A percentile compares a stretch with the other conserved stretches of the same genome.
phyloP scores from a whole-genome alignment of 140 eudicot genomes.

The Stevia rebaudiana region DNA sequence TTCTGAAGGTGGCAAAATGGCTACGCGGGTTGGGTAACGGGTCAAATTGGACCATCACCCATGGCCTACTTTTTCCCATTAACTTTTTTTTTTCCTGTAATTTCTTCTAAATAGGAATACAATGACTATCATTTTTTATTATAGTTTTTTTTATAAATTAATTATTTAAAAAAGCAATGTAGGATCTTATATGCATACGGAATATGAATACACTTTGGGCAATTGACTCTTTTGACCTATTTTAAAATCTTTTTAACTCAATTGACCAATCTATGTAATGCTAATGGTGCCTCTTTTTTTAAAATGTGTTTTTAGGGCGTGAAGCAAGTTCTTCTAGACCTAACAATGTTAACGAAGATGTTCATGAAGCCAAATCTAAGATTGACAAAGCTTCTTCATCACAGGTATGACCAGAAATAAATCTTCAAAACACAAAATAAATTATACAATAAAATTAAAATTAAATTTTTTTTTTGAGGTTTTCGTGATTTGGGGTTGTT shows the following conservation, averaged over 20 bases:
- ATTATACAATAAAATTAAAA: too few species aligned
- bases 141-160: neutral
- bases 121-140: neutral
- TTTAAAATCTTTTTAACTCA: too few species aligned
- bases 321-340: slow-evolving; percentile 40
- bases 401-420: slow-evolving; percentile 36
- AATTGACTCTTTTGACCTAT: slow-evolving; percentile 1
- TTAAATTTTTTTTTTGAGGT: too few species aligned
- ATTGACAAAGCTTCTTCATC: slow-evolving; percentile 35
- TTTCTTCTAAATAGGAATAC: neutral
- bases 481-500: too few species aligned
- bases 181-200: neutral
- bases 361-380: slow-evolving; percentile 43
- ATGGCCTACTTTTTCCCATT: neutral
- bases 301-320: slow-evolving; percentile 37
- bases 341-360: slow-evolving; percentile 31
- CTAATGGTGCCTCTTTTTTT: neutral
- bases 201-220: neutral
- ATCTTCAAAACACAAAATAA: too few species aligned
- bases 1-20: slow-evolving; percentile 7
- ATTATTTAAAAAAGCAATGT: neutral
- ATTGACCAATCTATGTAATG: neutral
- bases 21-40: neutral
- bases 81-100: neutral
- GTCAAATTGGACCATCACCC: neutral